Percentiles rank a stretch among this genome's conserved stretches.
phyloP scores from a whole-genome alignment of 2,329 filamentous ascomycete genomes.

The Akanthomyces uredinophilus region DNA sequence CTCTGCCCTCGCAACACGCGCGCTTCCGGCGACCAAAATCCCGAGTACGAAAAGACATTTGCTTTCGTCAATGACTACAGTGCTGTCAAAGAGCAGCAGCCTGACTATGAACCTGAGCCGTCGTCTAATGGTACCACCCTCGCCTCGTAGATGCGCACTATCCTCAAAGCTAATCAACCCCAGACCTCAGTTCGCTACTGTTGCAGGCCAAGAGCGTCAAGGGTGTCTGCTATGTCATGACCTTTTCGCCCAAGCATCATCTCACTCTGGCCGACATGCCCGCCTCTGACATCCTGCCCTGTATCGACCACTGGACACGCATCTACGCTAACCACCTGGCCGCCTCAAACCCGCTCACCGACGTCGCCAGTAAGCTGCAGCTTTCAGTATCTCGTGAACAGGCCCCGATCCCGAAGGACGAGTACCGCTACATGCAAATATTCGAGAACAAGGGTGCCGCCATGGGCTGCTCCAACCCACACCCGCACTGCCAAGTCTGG shows the following conservation, averaged over 20 bases:
- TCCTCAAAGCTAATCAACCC: background rate
- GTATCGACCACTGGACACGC: slow-evolving; percentile 85
- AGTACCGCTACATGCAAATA: slow-evolving; percentile 97
- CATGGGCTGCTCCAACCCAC: slow-evolving; percentile 98
- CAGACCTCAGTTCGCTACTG: slow-evolving; percentile 68
- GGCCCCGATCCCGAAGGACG: slow-evolving; percentile 53
- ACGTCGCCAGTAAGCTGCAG: slow-evolving; percentile 34
- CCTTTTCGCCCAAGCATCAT: slow-evolving; percentile 87
- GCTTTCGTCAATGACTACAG: slow-evolving; percentile 98
- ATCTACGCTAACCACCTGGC: slow-evolving; percentile 82
- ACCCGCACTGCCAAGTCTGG: slow-evolving; percentile 96
- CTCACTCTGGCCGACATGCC: slow-evolving; percentile 88
- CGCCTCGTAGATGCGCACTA: background rate
- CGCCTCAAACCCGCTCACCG: slow-evolving; percentile 58
- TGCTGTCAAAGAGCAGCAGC: slow-evolving; percentile 90
- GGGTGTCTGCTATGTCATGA: slow-evolving; percentile 94
- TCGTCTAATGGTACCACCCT: slow-evolving; percentile 31
- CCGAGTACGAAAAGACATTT: slow-evolving; percentile 80
- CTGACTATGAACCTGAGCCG: slow-evolving; percentile 57
- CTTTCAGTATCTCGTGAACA: slow-evolving; percentile 34
- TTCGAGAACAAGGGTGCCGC: slow-evolving; percentile 98
- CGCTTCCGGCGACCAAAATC: slow-evolving; percentile 81
- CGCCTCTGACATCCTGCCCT: slow-evolving; percentile 68
- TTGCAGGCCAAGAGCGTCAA: slow-evolving; percentile 82
- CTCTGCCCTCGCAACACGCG: slow-evolving; percentile 88